These are phyloP conservation scores for Talaromyces nanjingensis DNA, from an alignment of 495 filamentous ascomycete species.

Conservation along the genomic window DNA sequence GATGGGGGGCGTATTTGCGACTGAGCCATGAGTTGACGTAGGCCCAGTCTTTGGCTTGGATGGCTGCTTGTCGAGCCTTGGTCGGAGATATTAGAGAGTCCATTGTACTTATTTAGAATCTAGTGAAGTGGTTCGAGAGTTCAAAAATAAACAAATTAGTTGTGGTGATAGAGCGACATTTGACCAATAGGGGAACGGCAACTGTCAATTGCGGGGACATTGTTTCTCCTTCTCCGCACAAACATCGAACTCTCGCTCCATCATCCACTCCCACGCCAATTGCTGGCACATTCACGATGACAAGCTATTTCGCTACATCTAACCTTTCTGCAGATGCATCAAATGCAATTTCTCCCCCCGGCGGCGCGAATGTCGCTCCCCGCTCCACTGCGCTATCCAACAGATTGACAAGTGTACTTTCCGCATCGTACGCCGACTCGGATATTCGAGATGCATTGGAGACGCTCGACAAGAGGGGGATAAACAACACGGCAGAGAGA, in stretches of 20 bases:
- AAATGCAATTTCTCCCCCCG: slow-evolving; percentile 18
- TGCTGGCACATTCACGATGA: slow-evolving; percentile 24
- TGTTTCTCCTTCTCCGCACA: slow-evolving; percentile 11
- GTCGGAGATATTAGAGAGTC: slow-evolving; percentile 38
- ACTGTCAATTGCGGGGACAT: slow-evolving; percentile 7
- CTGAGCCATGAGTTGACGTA: slow-evolving; percentile 78
- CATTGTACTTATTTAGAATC: slow-evolving; percentile 13
- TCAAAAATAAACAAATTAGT: neutral
- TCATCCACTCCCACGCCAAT: slow-evolving; percentile 10
- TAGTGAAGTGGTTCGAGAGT: neutral
- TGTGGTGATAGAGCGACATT: neutral
- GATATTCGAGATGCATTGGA: slow-evolving; percentile 83
- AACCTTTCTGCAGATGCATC: slow-evolving; percentile 20
- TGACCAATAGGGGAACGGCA: neutral
- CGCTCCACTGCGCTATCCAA: slow-evolving; percentile 60
- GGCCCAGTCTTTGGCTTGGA: slow-evolving; percentile 75
- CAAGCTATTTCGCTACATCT: slow-evolving; percentile 32
- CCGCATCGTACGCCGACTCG: slow-evolving; percentile 84
- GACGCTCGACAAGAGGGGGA: slow-evolving; percentile 62
- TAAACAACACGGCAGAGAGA: slow-evolving; percentile 72
- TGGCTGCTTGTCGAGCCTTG: slow-evolving; percentile 41
- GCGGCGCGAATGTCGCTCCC: slow-evolving; percentile 20
- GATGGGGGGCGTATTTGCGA: slow-evolving; percentile 56
- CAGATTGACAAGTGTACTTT: slow-evolving; percentile 78
- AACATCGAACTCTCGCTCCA: neutral